Evolutionary conservation across 257 asterid species (phyloP), one percentile per base, ranked within the genome.

Genomic region (Verbena officinalis): DNA sequence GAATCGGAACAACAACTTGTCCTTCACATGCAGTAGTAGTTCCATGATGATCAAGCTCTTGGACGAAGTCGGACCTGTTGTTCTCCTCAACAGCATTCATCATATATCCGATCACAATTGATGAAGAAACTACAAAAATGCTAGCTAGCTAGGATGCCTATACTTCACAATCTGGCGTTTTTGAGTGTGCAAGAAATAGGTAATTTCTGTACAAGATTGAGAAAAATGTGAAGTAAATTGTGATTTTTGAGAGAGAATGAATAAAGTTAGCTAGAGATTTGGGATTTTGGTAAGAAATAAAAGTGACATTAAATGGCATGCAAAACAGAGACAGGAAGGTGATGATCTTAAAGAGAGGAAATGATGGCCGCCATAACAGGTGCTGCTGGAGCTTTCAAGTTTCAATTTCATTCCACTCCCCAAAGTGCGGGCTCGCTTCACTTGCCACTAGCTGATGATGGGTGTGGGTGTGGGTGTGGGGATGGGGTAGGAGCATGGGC

Each of bases 1-100:
- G 68, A 63, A 74, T 69, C 8, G 79, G 75, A 50, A 68, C 11
- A 8, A 30, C 64, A n/a, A 68, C 17, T 20, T 64, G 79, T 14
- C 19, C 17, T 40, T 68, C 42, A 27, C 42, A 27, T 7, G 33
- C 58, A 9, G 62, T 5, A 27, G 33, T n/a, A 55, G 49, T 27
- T 56, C 33, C 49, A 51, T 51, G 11, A 9, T 23, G 34, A 11
- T n/a, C n/a, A n/a, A 27, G 39, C 11, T 55, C n/a, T n/a, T n/a
- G n/a, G n/a, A n/a, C n/a, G n/a, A n/a, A n/a, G n/a, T n/a, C n/a
- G 2, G 44, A 4, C 22, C 36, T 42, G 38, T 67, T 56, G 10
- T 38, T 58, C 21, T 48, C 55, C 19, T 68, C 65, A 6, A 39
- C 36, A 34, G 46, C 36, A 34, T 64, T 69, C 64, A 51, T 52